These are phyloP conservation scores for Coffea humblotiana DNA, from an alignment of 305 asterid genomes.

Conservation along the genomic window DNA sequence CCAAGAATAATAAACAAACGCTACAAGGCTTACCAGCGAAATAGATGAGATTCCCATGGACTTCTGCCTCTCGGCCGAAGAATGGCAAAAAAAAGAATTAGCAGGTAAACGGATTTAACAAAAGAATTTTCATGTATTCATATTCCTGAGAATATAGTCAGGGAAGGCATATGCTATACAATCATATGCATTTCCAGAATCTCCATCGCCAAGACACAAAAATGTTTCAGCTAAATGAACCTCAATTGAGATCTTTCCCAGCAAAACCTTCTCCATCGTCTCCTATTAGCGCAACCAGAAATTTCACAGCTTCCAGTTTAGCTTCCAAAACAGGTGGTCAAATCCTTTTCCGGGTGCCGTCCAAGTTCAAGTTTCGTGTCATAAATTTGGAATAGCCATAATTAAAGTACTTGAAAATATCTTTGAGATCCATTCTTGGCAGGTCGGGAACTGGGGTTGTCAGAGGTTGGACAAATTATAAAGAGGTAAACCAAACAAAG, in stretches of 20 bases:
- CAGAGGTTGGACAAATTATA: constrained; percentile 24
- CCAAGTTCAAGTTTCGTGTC: constrained; percentile 1
- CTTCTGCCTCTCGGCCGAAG: not conserved
- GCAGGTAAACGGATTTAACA: constrained; percentile 3
- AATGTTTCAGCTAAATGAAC: not conserved
- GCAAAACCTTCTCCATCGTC: not conserved
- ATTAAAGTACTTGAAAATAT: constrained; percentile 22
- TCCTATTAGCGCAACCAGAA: not conserved
- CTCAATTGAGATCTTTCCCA: not conserved
- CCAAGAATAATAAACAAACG: constrained; percentile 8
- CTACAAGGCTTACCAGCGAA: constrained; percentile 5
- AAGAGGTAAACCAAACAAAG: constrained; percentile 52
- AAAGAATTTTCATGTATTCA: constrained; percentile 3
- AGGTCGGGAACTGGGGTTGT: constrained; percentile 8
- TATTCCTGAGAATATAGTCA: constrained; percentile 5
- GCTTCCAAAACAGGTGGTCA: constrained; percentile 13
- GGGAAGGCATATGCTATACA: constrained; percentile 4
- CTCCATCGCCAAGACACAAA: not conserved
- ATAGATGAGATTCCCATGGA: constrained; percentile 10
- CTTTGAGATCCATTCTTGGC: constrained; percentile 30
- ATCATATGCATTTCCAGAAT: not conserved
- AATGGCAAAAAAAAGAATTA: not conserved
- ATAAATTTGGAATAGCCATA: constrained; percentile 23
- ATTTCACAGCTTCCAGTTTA: not conserved
- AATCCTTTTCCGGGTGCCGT: not conserved